A percentile compares a stretch with the other conserved stretches of the same genome.
Evolutionary conservation across 441 rosid species (phyloP).

Genomic region (Pelargonium australe): DNA sequence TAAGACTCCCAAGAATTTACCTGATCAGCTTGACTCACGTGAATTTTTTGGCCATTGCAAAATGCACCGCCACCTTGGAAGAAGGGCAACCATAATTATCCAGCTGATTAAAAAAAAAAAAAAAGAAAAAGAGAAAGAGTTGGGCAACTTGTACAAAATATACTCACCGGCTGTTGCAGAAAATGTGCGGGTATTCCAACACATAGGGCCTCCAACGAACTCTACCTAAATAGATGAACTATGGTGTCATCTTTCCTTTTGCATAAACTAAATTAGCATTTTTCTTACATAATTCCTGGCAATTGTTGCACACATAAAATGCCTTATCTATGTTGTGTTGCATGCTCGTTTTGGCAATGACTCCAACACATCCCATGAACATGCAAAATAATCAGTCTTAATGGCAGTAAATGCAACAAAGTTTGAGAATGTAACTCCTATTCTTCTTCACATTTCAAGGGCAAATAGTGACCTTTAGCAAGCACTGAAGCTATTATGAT

Average conservation of each 20-base stretch:
- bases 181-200: conserved; percentile 82
- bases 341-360: too few relatives aligned
- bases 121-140: background rate
- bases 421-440: too few relatives aligned
- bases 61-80: conserved; percentile 85
- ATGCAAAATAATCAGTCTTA: too few relatives aligned
- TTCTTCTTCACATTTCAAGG: too few relatives aligned
- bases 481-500: too few relatives aligned
- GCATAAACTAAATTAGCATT: background rate
- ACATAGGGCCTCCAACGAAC: conserved; percentile 96
- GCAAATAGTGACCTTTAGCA: too few relatives aligned
- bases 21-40: conserved; percentile 62
- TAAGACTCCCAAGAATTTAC: conserved; percentile 32
- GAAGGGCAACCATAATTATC: conserved; percentile 14
- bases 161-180: conserved; percentile 79
- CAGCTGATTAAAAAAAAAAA: background rate
- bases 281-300: background rate
- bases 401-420: too few relatives aligned
- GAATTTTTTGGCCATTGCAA: conserved; percentile 78
- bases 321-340: too few relatives aligned
- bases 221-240: conserved; percentile 50
- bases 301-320: background rate
- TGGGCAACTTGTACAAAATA: conserved; percentile 3
- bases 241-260: conserved; percentile 14
- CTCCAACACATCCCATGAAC: too few relatives aligned